phyloP scores from a whole-genome alignment of 768 basidiomycete species.

The Termitomyces sp. region DNA sequence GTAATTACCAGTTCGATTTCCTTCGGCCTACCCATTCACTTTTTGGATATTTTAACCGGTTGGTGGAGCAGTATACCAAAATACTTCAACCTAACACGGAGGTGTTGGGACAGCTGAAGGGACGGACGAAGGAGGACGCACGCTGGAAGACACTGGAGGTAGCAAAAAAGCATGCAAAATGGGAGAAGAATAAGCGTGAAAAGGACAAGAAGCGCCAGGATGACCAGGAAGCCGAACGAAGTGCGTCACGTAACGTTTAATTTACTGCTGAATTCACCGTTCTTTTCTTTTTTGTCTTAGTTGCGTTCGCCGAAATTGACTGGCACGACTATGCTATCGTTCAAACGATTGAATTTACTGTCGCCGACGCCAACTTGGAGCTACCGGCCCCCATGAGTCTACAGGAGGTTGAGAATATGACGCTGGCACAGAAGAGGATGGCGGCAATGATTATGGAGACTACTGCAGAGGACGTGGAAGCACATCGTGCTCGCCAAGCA shows the following conservation, averaged over 20 bases:
- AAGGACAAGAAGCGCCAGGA: conserved; percentile 83
- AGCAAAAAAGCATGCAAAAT: conserved; percentile 75
- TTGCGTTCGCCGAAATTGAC: conserved; percentile 95
- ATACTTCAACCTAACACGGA: conserved; percentile 82
- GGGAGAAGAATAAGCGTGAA: conserved; percentile 81
- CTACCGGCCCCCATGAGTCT: conserved; percentile 96
- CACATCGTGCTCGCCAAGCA: conserved; percentile 73
- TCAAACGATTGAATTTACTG: conserved; percentile 96
- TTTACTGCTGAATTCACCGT: background rate
- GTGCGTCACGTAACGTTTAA: conserved; percentile 37
- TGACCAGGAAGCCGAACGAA: conserved; percentile 87
- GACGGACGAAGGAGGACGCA: conserved; percentile 55
- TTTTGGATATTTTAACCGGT: conserved; percentile 93
- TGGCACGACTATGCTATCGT: conserved; percentile 99
- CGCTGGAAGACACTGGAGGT: conserved; percentile 77
- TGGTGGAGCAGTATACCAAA: conserved; percentile 94
- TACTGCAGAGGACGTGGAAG: conserved; percentile 81
- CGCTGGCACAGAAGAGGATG: conserved; percentile 95
- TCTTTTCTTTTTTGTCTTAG: conserved; percentile 26
- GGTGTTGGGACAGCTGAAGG: conserved; percentile 61
- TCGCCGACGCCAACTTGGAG: conserved; percentile 84
- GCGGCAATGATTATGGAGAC: conserved; percentile 98
- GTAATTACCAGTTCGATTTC: conserved; percentile 98
- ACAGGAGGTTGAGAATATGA: conserved; percentile 94
- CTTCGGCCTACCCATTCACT: conserved; percentile 93